Conservation (phyloP, 1,284 basidiomycete species). For the Ustilago hordei region DNA sequence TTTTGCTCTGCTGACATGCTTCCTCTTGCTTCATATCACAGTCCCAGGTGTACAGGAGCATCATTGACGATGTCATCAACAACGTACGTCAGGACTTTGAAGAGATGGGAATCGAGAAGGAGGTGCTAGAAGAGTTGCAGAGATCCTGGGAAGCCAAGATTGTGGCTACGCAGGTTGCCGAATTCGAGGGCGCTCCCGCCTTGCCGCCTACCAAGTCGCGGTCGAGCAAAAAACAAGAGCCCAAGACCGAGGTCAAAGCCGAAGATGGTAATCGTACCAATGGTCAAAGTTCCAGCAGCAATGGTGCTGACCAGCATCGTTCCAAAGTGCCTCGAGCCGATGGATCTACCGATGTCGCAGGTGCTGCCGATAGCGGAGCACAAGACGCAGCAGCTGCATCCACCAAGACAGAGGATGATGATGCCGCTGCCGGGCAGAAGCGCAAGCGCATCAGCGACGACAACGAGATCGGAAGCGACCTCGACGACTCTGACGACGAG, state of each 20-base stretch:
- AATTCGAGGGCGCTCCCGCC: conserved; percentile 78
- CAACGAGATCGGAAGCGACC: conserved; percentile 93
- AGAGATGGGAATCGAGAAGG: conserved; percentile 93
- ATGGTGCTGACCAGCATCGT: conserved; percentile 34
- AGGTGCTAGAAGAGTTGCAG: conserved; percentile 87
- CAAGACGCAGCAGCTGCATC: conserved; percentile 14
- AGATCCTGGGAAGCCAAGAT: conserved; percentile 96
- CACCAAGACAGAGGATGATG: conserved; percentile 26
- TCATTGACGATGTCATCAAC: conserved; percentile 95
- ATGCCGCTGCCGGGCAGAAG: conserved; percentile 50
- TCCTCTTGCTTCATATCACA: conserved; percentile 70
- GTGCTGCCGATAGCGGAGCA: conserved; percentile 13
- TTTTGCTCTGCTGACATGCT: background rate
- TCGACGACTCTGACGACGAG: conserved; percentile 87
- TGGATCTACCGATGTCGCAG: conserved; percentile 32
- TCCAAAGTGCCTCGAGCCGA: conserved; percentile 50
- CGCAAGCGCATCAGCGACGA: conserved; percentile 71
- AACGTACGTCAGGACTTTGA: conserved; percentile 94
- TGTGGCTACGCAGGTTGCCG: conserved; percentile 89
- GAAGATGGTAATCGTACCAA: conserved; percentile 27
- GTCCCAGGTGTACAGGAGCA: conserved; percentile 89
- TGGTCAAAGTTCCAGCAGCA: conserved; percentile 16
- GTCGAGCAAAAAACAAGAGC: conserved; percentile 39
- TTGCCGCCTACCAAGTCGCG: conserved; percentile 50
- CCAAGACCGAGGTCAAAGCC: conserved; percentile 41